Evolutionary conservation across 176 grass and related monocot species (phyloP).

Genomic region (Avena eriantha): DNA sequence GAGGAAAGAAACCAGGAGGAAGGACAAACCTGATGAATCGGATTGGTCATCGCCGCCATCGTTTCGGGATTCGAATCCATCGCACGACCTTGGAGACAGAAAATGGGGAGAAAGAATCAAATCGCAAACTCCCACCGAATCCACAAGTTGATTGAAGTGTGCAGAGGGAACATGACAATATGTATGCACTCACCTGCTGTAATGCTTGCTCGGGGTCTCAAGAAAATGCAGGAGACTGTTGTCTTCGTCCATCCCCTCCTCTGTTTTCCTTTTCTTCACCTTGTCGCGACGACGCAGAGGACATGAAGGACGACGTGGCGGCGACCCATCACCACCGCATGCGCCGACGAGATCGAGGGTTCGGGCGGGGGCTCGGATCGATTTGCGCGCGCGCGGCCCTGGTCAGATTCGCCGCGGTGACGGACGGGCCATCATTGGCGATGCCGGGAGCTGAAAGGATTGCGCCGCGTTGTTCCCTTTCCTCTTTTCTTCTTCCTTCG

Average conservation of each 20-base stretch:
- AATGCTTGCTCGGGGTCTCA: slow-evolving; percentile 51
- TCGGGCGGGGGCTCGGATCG: neutral
- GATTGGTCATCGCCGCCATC: slow-evolving; percentile 31
- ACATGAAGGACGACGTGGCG: slow-evolving; percentile 26
- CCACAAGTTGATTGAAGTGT: neutral
- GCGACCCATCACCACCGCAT: slow-evolving; percentile 41
- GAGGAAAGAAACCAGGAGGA: neutral
- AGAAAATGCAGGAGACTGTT: slow-evolving; percentile 59
- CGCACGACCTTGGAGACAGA: slow-evolving; percentile 27
- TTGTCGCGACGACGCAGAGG: slow-evolving; percentile 6
- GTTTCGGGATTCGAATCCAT: slow-evolving; percentile 18
- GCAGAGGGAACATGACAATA: neutral
- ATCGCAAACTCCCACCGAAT: neutral
- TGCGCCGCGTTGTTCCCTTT: neutral
- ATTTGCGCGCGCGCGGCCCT: neutral
- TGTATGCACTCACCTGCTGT: slow-evolving; percentile 28
- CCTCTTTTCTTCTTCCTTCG: neutral
- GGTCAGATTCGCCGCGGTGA: slow-evolving; percentile 34
- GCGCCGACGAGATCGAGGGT: neutral
- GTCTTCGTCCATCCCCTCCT: slow-evolving; percentile 45
- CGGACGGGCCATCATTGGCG: neutral
- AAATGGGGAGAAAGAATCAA: neutral
- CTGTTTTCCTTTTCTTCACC: neutral
- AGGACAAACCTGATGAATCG: slow-evolving; percentile 46
- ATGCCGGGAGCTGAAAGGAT: neutral